A percentile compares a stretch with the other conserved stretches of the same genome.
Conservation (phyloP, 2,329 filamentous ascomycete species). For the Rhexocercosporidium sp. region DNA sequence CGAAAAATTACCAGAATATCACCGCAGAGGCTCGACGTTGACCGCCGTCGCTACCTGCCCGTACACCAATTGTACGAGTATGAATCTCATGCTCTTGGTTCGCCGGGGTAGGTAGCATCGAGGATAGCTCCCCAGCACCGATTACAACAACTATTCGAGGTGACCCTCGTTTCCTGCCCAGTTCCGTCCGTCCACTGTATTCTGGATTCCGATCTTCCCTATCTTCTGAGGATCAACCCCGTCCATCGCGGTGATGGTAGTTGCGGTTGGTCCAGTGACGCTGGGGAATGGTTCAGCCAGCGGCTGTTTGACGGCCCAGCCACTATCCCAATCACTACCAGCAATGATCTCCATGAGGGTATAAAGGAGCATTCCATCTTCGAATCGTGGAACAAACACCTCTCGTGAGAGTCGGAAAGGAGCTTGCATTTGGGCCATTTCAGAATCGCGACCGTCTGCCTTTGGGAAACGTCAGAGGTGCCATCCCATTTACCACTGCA, state of each 20-base stretch:
- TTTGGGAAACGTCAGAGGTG: conserved; percentile 36
- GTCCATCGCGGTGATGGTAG: conserved; percentile 28
- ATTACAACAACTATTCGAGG: conserved; percentile 13
- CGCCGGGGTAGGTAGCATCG: not conserved
- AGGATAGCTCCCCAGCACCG: not conserved
- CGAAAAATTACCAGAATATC: conserved; percentile 7
- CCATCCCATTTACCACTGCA: not conserved
- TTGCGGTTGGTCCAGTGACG: conserved; percentile 31
- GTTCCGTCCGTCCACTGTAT: conserved; percentile 15
- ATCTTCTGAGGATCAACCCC: conserved; percentile 26
- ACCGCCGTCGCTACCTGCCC: not conserved
- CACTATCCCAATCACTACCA: conserved; percentile 37
- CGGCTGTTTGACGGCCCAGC: conserved; percentile 38
- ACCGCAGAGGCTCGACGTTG: conserved; percentile 14
- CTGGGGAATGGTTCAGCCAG: conserved; percentile 30
- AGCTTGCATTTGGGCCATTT: conserved; percentile 39
- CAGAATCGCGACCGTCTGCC: conserved; percentile 56
- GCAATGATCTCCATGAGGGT: conserved; percentile 53
- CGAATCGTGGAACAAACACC: conserved; percentile 52
- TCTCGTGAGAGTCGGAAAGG: conserved; percentile 45
- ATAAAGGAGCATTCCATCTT: conserved; percentile 54
- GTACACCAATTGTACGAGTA: not conserved
- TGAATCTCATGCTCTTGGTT: not conserved
- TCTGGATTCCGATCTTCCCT: conserved; percentile 24
- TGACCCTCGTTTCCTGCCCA: conserved; percentile 23